Conservation (phyloP, 805 yeast genomes). For the Yamadazyma sp. region DNA sequence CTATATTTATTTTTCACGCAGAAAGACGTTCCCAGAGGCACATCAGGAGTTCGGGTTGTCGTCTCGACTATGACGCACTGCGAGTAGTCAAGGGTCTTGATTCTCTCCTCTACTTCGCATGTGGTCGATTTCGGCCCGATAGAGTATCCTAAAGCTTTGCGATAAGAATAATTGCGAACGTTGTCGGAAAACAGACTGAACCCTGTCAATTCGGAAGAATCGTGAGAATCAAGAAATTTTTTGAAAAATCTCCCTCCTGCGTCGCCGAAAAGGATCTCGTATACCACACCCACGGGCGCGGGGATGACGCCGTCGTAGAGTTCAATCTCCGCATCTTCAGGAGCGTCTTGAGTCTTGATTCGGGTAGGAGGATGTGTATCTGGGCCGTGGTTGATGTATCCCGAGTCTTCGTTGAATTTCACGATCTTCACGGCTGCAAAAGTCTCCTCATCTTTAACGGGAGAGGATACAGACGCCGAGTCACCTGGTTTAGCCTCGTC, state of each 20-base stretch:
- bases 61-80: constrained; percentile 60
- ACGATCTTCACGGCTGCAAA: constrained; percentile 22
- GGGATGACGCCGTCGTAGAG: constrained; percentile 49
- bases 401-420: constrained; percentile 37
- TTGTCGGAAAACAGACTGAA: constrained; percentile 30
- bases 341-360: constrained; percentile 30
- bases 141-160: constrained; percentile 72
- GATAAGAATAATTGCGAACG: constrained; percentile 58
- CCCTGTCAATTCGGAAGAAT: constrained; percentile 46
- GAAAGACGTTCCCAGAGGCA: constrained; percentile 88
- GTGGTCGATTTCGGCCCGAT: constrained; percentile 93
- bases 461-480: too few species aligned
- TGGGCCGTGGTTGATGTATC: constrained; percentile 62
- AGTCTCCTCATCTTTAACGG: too few species aligned
- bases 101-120: constrained; percentile 61
- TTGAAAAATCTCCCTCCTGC: constrained; percentile 44
- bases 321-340: constrained; percentile 40
- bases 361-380: constrained; percentile 58
- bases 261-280: constrained; percentile 56
- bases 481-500: constrained; percentile 24
- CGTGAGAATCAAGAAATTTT: constrained; percentile 41
- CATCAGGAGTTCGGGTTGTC: constrained; percentile 82
- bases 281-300: constrained; percentile 80
- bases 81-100: constrained; percentile 54
- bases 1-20: constrained; percentile 70